Evolutionary conservation across 495 filamentous ascomycete species (phyloP).

Genomic region (Tuber indicum): DNA sequence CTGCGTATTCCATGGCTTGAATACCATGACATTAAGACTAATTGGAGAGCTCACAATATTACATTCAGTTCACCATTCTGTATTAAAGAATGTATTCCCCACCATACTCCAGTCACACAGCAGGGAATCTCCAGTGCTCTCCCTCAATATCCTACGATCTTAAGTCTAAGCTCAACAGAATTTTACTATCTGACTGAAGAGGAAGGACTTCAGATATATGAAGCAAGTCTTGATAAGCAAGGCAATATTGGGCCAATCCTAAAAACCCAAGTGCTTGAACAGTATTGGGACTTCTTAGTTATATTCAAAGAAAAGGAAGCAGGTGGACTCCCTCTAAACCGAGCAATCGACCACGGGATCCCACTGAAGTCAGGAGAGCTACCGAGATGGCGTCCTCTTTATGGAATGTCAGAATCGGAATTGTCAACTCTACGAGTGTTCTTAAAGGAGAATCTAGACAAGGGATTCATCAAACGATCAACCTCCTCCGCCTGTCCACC

Average conservation of each 20-base stretch:
- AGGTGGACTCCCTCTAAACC: too few relatives aligned
- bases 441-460: neutral
- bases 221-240: neutral
- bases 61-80: neutral
- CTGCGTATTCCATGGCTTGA: neutral
- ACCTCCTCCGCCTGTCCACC: conserved; percentile 6
- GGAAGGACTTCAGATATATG: neutral
- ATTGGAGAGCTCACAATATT: neutral
- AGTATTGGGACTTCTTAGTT: too few relatives aligned
- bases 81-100: neutral
- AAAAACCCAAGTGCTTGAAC: too few relatives aligned
- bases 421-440: too few relatives aligned
- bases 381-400: too few relatives aligned
- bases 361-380: too few relatives aligned
- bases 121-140: neutral
- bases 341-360: too few relatives aligned
- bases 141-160: neutral
- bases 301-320: too few relatives aligned
- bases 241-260: too few relatives aligned
- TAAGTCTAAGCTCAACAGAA: neutral
- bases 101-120: neutral
- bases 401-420: too few relatives aligned
- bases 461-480: conserved; percentile 13
- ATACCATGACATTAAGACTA: neutral
- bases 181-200: neutral